These are phyloP conservation scores for Anaeramoeba flamelloides DNA, from an alignment of 78 protist genomes.

Conservation along the genomic window DNA sequence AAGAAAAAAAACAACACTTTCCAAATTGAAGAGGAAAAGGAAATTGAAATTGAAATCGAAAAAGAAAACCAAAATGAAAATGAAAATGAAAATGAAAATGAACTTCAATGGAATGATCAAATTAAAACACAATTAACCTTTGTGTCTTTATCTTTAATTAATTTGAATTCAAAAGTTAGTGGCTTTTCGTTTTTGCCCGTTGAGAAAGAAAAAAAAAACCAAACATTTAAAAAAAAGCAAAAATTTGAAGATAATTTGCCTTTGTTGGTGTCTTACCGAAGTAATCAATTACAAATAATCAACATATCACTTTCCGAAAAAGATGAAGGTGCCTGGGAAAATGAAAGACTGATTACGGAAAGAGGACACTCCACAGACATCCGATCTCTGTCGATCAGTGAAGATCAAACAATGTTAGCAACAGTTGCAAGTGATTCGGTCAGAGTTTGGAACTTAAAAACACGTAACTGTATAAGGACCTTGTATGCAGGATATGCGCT, in stretches of 20 bases:
- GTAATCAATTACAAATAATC: too few species aligned
- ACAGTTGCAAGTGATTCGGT: constrained; percentile 9
- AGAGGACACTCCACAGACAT: constrained; percentile 55
- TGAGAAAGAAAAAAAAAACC: too few species aligned
- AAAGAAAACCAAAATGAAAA: too few species aligned
- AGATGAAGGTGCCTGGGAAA: too few species aligned
- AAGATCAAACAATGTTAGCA: constrained; percentile 27
- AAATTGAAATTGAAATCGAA: neutral
- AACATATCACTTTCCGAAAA: too few species aligned
- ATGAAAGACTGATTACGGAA: neutral
- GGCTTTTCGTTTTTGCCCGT: too few species aligned
- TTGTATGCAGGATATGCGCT: constrained; percentile 49
- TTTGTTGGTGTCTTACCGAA: too few species aligned
- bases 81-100: neutral
- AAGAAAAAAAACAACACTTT: neutral
- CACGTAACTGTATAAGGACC: constrained; percentile 23
- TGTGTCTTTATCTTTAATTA: too few species aligned
- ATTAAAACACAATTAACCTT: neutral
- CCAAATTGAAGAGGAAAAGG: neutral
- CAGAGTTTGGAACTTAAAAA: neutral
- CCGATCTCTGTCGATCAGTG: constrained; percentile 37
- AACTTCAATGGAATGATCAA: neutral
- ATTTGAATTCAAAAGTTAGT: too few species aligned
- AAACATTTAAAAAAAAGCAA: too few species aligned
- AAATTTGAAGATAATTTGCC: too few species aligned